Conservation (phyloP, 495 filamentous ascomycete species). For the Hypoxylon trugodes region DNA sequence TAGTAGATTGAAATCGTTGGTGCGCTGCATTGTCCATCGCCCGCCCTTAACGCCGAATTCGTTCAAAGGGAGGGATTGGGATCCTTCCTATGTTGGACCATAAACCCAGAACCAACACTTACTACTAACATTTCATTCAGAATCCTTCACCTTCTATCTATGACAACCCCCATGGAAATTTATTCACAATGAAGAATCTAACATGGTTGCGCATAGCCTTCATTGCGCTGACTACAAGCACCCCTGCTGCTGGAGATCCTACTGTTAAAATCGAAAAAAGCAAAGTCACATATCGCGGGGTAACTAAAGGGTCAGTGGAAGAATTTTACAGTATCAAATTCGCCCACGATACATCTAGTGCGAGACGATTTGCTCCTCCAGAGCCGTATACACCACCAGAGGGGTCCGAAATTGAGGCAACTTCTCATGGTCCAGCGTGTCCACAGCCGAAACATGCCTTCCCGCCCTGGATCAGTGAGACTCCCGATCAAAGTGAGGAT, state of each 20-base stretch:
- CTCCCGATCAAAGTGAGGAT: background rate
- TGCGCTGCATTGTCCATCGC: no score
- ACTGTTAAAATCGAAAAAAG: background rate
- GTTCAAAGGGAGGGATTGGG: no score
- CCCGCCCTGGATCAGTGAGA: background rate
- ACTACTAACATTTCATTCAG: no score
- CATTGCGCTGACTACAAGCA: background rate
- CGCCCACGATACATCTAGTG: background rate
- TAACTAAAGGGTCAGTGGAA: background rate
- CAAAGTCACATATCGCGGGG: background rate
- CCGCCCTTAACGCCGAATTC: no score
- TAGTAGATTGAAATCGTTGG: no score
- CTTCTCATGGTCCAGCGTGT: background rate
- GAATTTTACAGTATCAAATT: background rate
- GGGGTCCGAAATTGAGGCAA: background rate
- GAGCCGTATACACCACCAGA: background rate
- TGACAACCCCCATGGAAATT: background rate
- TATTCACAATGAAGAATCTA: background rate
- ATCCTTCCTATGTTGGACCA: no score
- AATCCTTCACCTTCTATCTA: no score
- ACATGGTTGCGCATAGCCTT: background rate
- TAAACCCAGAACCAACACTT: no score
- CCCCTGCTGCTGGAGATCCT: background rate
- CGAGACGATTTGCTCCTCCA: background rate
- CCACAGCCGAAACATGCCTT: background rate